phyloP scores from a whole-genome alignment of 2,329 filamentous ascomycete species.

The Cyclaneusma minus region DNA sequence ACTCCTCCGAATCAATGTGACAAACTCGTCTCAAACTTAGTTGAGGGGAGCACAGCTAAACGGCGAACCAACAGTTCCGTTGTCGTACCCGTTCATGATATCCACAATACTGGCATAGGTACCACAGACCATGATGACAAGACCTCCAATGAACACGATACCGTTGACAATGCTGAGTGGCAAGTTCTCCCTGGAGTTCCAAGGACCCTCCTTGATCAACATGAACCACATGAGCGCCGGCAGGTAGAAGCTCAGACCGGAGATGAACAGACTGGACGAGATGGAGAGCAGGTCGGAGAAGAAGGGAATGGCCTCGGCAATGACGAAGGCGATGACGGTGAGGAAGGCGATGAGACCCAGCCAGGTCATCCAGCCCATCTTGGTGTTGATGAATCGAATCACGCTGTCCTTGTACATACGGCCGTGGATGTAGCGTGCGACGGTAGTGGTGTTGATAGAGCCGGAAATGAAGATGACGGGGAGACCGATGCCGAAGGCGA shows the following conservation, averaged over 20 bases:
- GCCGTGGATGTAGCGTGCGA: slow-evolving; percentile 16
- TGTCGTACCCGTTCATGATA: no score
- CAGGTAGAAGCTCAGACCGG: slow-evolving; percentile 15
- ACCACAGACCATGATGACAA: slow-evolving; percentile 11
- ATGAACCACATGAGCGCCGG: slow-evolving; percentile 15
- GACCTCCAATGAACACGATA: slow-evolving; percentile 9
- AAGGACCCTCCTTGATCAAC: slow-evolving; percentile 13
- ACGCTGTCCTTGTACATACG: slow-evolving; percentile 13
- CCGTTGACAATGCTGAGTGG: slow-evolving; percentile 8
- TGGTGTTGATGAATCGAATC: slow-evolving; percentile 11
- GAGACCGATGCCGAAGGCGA: slow-evolving; percentile 43
- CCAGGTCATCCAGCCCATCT: slow-evolving; percentile 24
- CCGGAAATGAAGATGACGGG: slow-evolving; percentile 48
- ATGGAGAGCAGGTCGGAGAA: slow-evolving; percentile 33
- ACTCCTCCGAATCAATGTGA: no score
- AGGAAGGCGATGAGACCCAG: slow-evolving; percentile 26
- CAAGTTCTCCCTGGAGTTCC: slow-evolving; percentile 12
- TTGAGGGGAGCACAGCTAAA: no score
- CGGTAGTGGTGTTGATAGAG: slow-evolving; percentile 42
- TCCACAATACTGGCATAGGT: slow-evolving; percentile 10
- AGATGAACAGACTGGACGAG: slow-evolving; percentile 11
- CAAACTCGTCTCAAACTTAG: no score
- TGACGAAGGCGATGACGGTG: slow-evolving; percentile 38
- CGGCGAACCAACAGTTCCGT: no score
- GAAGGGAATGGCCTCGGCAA: slow-evolving; percentile 39